Percentiles rank a stretch among this genome's conserved stretches.
phyloP scores from a whole-genome alignment of 140 eudicot species.

The Anethum foeniculum region DNA sequence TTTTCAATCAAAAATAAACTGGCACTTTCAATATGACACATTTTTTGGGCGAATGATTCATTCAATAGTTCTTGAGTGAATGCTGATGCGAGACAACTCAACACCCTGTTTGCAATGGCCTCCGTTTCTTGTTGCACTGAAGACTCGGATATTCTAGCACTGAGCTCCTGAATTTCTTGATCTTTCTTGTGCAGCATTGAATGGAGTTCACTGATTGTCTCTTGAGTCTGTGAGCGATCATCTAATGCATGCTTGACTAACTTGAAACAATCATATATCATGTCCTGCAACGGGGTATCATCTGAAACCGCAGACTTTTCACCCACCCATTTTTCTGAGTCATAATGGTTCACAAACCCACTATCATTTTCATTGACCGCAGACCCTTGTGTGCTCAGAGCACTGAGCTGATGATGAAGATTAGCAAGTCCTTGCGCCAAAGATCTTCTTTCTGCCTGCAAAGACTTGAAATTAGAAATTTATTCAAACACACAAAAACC shows the following conservation, averaged over 20 bases:
- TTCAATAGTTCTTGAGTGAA: slow-evolving; percentile 33
- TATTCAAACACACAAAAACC: slow-evolving; percentile 4
- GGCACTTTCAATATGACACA: slow-evolving; percentile 47
- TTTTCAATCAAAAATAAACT: slow-evolving; percentile 45
- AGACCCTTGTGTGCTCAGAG: slow-evolving; percentile 31
- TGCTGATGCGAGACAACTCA: slow-evolving; percentile 35
- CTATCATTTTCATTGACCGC: slow-evolving; percentile 17
- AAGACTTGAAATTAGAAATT: slow-evolving; percentile 16
- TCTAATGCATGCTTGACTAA: slow-evolving; percentile 31
- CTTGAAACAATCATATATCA: slow-evolving; percentile 49
- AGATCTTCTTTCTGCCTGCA: slow-evolving; percentile 55
- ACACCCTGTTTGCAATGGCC: slow-evolving; percentile 42
- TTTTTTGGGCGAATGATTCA: slow-evolving; percentile 48
- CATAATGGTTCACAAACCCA: slow-evolving; percentile 16
- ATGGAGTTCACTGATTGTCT: slow-evolving; percentile 38
- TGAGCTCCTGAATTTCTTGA: slow-evolving; percentile 58
- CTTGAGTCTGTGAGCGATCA: slow-evolving; percentile 35
- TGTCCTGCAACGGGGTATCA: slow-evolving; percentile 34
- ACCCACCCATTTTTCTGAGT: slow-evolving; percentile 22
- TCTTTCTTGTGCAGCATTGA: slow-evolving; percentile 33
- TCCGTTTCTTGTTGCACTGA: slow-evolving; percentile 41
- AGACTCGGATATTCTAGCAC: slow-evolving; percentile 33
- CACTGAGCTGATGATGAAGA: slow-evolving; percentile 43
- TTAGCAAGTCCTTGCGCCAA: slow-evolving; percentile 34
- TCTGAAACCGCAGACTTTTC: slow-evolving; percentile 23